A percentile compares a stretch with the other conserved stretches of the same genome.
Conservation (phyloP, 176 grass and related monocot genomes). For the Tillandsia leiboldiana region DNA sequence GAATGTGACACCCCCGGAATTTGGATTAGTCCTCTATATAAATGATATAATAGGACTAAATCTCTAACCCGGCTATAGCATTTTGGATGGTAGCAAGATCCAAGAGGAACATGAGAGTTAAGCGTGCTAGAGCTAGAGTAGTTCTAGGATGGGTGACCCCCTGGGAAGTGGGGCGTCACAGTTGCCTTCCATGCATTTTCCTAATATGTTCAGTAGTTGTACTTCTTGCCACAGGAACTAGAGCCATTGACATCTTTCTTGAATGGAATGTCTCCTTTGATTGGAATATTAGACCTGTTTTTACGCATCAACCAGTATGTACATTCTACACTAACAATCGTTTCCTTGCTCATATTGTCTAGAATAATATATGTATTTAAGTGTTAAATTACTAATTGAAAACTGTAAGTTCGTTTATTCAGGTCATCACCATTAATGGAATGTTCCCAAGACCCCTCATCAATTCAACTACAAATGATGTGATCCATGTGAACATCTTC, state of each 20-base stretch:
- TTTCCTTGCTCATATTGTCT: not conserved
- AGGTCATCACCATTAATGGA: not conserved
- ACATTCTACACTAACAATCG: not conserved
- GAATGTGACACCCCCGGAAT: too few species aligned
- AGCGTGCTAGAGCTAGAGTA: too few species aligned
- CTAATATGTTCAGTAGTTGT: not conserved
- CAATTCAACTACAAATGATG: not conserved
- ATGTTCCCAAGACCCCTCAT: not conserved
- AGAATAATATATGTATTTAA: not conserved
- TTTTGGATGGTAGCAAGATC: too few species aligned
- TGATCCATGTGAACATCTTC: not conserved
- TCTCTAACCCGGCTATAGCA: too few species aligned
- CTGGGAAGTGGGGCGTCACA: too few species aligned
- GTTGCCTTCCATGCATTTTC: not conserved
- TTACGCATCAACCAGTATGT: not conserved
- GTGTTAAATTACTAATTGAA: not conserved
- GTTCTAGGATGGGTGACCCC: too few species aligned
- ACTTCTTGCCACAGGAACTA: not conserved
- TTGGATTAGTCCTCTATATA: too few species aligned
- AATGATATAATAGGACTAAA: too few species aligned
- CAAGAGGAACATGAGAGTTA: too few species aligned
- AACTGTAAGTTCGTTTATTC: not conserved
- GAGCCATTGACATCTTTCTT: not conserved
- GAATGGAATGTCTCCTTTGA: not conserved
- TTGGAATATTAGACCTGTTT: not conserved